phyloP scores from a whole-genome alignment of 495 filamentous ascomycete species.

The Cercophora scortea region DNA sequence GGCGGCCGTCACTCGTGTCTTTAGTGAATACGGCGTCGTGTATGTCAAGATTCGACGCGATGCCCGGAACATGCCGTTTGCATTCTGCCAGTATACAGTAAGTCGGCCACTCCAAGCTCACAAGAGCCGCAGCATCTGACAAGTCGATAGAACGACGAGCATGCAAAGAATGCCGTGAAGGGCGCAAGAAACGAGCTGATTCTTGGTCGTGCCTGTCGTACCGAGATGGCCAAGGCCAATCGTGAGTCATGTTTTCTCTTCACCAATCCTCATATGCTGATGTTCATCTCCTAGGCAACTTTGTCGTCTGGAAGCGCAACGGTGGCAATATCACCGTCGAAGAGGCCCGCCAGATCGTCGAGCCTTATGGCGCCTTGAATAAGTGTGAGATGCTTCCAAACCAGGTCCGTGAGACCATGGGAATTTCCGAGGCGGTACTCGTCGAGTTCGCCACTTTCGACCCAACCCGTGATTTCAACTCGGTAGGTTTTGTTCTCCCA shows the following conservation, averaged over 20 bases:
- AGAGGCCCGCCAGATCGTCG: constrained; percentile 36
- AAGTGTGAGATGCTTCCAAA: constrained; percentile 22
- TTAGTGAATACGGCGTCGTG: constrained; percentile 44
- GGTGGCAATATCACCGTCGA: constrained; percentile 29
- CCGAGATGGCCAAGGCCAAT: constrained; percentile 48
- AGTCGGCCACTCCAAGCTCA: constrained; percentile 11
- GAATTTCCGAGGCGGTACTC: constrained; percentile 39
- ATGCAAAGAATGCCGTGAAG: constrained; percentile 42
- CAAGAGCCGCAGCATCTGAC: constrained; percentile 5
- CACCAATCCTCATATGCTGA: too few species aligned
- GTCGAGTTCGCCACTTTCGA: constrained; percentile 44
- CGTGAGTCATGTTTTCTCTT: constrained; percentile 31
- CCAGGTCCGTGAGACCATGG: constrained; percentile 16
- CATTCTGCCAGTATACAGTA: constrained; percentile 56
- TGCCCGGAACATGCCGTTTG: constrained; percentile 49
- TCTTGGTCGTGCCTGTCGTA: constrained; percentile 49
- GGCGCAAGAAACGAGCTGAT: constrained; percentile 40
- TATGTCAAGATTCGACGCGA: constrained; percentile 59
- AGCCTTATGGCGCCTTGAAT: constrained; percentile 29
- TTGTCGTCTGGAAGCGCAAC: constrained; percentile 37
- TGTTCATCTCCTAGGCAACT: constrained; percentile 1
- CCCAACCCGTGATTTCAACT: constrained; percentile 26
- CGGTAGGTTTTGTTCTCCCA: constrained; percentile 22
- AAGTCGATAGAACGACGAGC: constrained; percentile 20
- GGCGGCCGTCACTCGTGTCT: constrained; percentile 42